Evolutionary conservation across 441 rosid genomes (phyloP).

Genomic region (Iberis amara): DNA sequence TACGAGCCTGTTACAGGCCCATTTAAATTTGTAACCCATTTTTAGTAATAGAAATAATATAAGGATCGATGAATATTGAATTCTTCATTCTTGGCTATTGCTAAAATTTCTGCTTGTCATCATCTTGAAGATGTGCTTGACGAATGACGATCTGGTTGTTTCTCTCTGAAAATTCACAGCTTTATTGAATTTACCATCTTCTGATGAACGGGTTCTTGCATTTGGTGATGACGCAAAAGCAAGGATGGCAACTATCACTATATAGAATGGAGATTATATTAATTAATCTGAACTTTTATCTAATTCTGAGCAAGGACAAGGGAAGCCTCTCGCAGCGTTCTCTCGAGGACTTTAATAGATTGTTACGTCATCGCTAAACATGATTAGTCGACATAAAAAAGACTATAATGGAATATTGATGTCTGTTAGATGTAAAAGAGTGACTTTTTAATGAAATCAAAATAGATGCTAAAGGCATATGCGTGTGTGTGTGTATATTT

Average conservation of each 20-base stretch:
- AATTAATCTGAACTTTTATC: constrained; percentile 82
- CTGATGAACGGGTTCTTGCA: constrained; percentile 86
- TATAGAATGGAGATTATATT: constrained; percentile 84
- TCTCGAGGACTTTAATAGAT: too few relatives aligned
- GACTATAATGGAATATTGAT: too few relatives aligned
- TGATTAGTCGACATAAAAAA: too few relatives aligned
- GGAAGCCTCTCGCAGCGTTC: constrained; percentile 70
- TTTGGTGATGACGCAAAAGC: constrained; percentile 93
- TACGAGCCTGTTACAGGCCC: too few relatives aligned
- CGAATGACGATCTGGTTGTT: constrained; percentile 89
- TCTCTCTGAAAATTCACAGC: constrained; percentile 94
- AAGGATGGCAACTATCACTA: constrained; percentile 89
- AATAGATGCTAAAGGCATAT: too few relatives aligned
- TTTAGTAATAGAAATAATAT: too few relatives aligned
- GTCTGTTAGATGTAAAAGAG: too few relatives aligned
- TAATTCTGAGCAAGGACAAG: constrained; percentile 67
- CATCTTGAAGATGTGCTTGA: constrained; percentile 95
- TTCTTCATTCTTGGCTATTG: constrained; percentile 87
- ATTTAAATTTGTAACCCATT: too few relatives aligned
- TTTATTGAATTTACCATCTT: constrained; percentile 67
- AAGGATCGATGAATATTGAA: too few relatives aligned
- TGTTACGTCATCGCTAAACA: too few relatives aligned
- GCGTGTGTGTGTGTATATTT: too few relatives aligned
- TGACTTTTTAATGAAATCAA: too few relatives aligned
- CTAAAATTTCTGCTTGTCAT: constrained; percentile 93